phyloP scores from a whole-genome alignment of 306 rosid genomes.

The Malus orientalis region DNA sequence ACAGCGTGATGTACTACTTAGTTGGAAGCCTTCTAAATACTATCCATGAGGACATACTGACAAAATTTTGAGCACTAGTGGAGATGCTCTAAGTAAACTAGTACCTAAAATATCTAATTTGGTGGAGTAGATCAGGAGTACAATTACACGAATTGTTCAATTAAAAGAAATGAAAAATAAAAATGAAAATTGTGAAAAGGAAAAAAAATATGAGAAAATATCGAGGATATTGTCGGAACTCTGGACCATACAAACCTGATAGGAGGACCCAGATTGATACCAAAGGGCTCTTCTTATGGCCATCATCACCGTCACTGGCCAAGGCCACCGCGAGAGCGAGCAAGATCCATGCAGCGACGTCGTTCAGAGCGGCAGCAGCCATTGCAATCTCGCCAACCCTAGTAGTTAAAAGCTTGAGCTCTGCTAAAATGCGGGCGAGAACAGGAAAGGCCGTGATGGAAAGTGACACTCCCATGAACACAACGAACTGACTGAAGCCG shows the following conservation, averaged over 20 bases:
- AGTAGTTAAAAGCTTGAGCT: slow-evolving; percentile 75
- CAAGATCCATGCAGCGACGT: slow-evolving; percentile 80
- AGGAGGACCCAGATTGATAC: slow-evolving; percentile 67
- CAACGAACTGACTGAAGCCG: slow-evolving; percentile 52
- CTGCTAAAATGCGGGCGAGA: slow-evolving; percentile 80
- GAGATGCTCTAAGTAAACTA: too few species aligned
- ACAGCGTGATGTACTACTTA: too few species aligned
- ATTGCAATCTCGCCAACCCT: slow-evolving; percentile 66
- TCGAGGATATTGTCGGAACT: background rate
- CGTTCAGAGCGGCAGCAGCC: slow-evolving; percentile 92
- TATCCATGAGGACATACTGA: too few species aligned
- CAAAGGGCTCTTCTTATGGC: slow-evolving; percentile 41
- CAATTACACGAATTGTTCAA: background rate
- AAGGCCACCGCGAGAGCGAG: slow-evolving; percentile 74
- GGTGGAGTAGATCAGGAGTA: background rate
- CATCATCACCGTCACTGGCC: slow-evolving; percentile 33
- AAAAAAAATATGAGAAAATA: background rate
- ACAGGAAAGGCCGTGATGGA: slow-evolving; percentile 93
- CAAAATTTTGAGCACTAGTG: too few species aligned
- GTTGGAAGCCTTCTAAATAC: too few species aligned
- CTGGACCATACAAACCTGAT: slow-evolving; percentile 25
- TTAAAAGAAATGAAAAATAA: too few species aligned
- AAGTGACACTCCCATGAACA: slow-evolving; percentile 81
- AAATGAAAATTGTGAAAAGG: background rate
- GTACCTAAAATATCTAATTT: too few species aligned